phyloP scores from a whole-genome alignment of 371 early-diverging fungal species.

The Syncephalastrum sp. region DNA sequence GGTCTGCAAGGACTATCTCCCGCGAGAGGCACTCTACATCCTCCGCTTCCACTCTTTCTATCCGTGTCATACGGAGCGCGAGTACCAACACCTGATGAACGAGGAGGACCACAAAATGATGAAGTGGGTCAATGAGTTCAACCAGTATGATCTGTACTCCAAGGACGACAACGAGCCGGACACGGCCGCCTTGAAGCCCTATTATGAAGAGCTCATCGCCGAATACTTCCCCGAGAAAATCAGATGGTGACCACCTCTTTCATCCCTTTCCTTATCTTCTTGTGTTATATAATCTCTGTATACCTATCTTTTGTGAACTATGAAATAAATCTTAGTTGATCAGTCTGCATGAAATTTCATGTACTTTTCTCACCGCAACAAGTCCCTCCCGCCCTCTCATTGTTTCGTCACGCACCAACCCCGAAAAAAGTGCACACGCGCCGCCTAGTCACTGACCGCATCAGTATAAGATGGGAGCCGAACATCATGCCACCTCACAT shows the following conservation, averaged over 20 bases:
- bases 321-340: no score
- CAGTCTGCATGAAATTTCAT: no score
- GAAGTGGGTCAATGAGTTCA: slow-evolving; percentile 53
- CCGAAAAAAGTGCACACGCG: no score
- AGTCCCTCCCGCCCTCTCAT: no score
- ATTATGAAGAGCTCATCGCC: slow-evolving; percentile 47
- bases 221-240: slow-evolving; percentile 56
- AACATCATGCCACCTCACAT: no score
- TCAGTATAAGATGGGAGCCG: no score
- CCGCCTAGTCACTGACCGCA: no score
- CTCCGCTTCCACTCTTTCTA: slow-evolving; percentile 64
- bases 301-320: no score
- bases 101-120: slow-evolving; percentile 48
- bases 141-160: slow-evolving; percentile 60
- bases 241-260: slow-evolving; percentile 32
- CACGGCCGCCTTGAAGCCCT: slow-evolving; percentile 38
- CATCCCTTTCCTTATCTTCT: neutral
- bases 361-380: no score
- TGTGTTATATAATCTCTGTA: no score
- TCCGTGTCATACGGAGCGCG: slow-evolving; percentile 47
- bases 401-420: no score
- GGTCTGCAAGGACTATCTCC: slow-evolving; percentile 52
- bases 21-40: slow-evolving; percentile 47
- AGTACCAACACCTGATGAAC: slow-evolving; percentile 48
- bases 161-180: slow-evolving; percentile 44